Evolutionary conservation across 257 asterid genomes (phyloP).

Genomic region (Pogostemon cablin): DNA sequence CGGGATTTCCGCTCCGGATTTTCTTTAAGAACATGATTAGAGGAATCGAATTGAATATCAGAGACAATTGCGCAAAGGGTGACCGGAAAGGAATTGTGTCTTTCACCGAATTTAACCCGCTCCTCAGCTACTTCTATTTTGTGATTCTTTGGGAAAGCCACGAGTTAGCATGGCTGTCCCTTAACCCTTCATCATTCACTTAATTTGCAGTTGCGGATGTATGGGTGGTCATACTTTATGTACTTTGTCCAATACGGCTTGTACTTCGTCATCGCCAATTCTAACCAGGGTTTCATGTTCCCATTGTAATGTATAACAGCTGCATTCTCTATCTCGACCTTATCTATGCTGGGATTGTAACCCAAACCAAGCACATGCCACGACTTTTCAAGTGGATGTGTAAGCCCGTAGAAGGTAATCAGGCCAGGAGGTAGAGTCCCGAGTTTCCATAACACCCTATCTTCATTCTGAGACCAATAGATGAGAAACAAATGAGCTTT

Average conservation of each 20-base stretch:
- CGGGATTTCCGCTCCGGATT: constrained; percentile 28
- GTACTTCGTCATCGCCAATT: constrained; percentile 93
- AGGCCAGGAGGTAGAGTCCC: constrained; percentile 98
- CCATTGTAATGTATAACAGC: constrained; percentile 96
- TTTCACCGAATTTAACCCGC: constrained; percentile 28
- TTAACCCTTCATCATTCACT: constrained; percentile 50
- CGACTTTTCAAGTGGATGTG: constrained; percentile 90
- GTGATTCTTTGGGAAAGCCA: constrained; percentile 26
- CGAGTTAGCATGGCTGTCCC: constrained; percentile 30
- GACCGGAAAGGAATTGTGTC: constrained; percentile 32
- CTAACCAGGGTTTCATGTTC: constrained; percentile 99
- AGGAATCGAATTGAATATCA: constrained; percentile 45
- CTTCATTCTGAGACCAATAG: constrained; percentile 69
- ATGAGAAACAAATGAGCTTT: constrained; percentile 15
- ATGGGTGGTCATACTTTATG: constrained; percentile 81
- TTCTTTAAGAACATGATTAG: constrained; percentile 28
- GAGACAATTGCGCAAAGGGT: constrained; percentile 35
- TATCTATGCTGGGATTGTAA: constrained; percentile 85
- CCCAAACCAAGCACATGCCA: constrained; percentile 99
- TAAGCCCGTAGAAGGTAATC: constrained; percentile 90
- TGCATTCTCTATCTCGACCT: constrained; percentile 82
- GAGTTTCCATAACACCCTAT: constrained; percentile 93
- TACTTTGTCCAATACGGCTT: constrained; percentile 87
- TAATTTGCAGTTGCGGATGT: constrained; percentile 69
- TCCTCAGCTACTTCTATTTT: constrained; percentile 18